Evolutionary conservation across 2,329 filamentous ascomycete genomes (phyloP), one percentile per base, ranked within the genome.

Genomic region (Penicillium griseofulvum): DNA sequence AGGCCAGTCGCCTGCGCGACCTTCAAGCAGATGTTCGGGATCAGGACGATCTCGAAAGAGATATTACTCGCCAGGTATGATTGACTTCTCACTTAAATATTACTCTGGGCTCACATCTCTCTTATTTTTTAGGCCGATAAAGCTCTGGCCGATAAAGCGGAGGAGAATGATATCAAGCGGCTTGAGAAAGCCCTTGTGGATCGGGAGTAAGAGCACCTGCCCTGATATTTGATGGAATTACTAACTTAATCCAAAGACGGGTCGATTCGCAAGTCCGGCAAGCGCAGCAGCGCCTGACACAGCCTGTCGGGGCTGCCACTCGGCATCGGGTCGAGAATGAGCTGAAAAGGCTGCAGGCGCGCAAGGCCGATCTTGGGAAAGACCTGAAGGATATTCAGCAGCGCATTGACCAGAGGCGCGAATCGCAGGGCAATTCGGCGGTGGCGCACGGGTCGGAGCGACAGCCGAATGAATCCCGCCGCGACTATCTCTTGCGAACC

Each of bases 401-500:
- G 56, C 89, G 94, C 16, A 96, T 99, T 38, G 83, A 87, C 59
- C 84, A 89, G 56, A 83, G 93, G 52, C 86, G 89, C 55, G 77
- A 83, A 55, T 79, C 81, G n/a, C 78, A 78, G 33, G 76, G 78
- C 42, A 76, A 76, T 11, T 72, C 74, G 4, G 74, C 77, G 1
- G 73, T 77, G 31, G 67, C 70, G 14, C 74, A 77, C 49, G 75
- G 78, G 26, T 65, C 74, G 5, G 77, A 75, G 55, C 85, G 84
- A 51, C 75, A 93, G 54, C 86, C 89, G 1, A 89, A 89, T 57
- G 94, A 97, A 76, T 91, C 84, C 24, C 86, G 90, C 57, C 85
- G 92, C 48, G 92, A 96, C 44, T 99, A 89, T 70, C 82, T 99
- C 44, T 94, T 99, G 46, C 86, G 94, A 28, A 99, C 93, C 0